Evolutionary conservation across 306 rosid species (phyloP), one percentile per base, ranked within the genome.

Genomic region (Pueraria montana): DNA sequence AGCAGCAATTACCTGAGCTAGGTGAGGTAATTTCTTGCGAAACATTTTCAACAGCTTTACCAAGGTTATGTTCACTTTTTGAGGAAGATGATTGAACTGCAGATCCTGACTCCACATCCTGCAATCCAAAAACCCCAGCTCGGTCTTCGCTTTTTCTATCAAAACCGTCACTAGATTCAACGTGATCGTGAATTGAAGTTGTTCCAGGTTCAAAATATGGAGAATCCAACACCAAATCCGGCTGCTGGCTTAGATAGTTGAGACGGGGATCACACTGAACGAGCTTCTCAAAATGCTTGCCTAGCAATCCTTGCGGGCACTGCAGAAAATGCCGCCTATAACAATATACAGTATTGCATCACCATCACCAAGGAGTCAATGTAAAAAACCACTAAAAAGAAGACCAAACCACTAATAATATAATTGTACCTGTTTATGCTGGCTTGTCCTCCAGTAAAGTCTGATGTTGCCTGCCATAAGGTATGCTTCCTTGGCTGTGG

Each of bases 401-500:
- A 23, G 42, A 16, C 46, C 10, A 55, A 24, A 48, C 53, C 34
- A 52, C 58, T 11, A 48, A n/a, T 67, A 68, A 61, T 27, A 12
- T 24, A 40, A 45, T 49, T 53, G 70, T 85, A 94, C 98, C 91
- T 94, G 34, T 92, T 80, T 8, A 85, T 32, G 83, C 90, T 87
- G 11, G 97, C 97, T 86, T 94, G 92, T 67, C 95, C 98, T 53
- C 90, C 90, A 18, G 97, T 92, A 46, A 94, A 94, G 76, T 94
- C 98, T 20, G 94, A 78, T 7, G 98, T 92, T 64, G 94, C 90
- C 74, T 92, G 97, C 98, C 97, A 94, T 82, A 94, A 86, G 79
- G 98, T 94, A 84, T 92, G 98, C 72, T 94, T 94, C 82, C 98
- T 87, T 50, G 98, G 98, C 59, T 94, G 98, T 38, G 98, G 98